A percentile compares a stretch with the other conserved stretches of the same genome.
Conservation (phyloP, 306 rosid genomes). For the Chamaecrista fasciculata region DNA sequence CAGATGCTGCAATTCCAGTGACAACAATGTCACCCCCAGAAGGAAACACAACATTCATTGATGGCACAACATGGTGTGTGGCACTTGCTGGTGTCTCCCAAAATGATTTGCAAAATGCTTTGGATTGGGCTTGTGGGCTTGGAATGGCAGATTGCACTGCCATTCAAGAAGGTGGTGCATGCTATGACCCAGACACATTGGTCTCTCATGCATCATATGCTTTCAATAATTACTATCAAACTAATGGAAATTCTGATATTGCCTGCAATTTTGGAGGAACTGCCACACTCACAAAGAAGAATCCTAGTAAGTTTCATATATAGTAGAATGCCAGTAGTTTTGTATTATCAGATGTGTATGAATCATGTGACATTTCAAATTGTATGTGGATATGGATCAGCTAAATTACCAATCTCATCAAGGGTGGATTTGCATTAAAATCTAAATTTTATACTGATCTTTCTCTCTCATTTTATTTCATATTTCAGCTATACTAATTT, state of each 20-base stretch:
- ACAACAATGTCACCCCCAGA: conserved; percentile 77
- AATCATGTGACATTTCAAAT: no score
- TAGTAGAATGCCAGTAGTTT: background rate
- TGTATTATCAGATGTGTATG: no score
- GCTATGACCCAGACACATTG: conserved; percentile 74
- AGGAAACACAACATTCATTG: conserved; percentile 90
- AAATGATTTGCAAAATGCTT: conserved; percentile 78
- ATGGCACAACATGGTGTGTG: conserved; percentile 90
- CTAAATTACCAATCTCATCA: no score
- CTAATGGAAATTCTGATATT: conserved; percentile 88
- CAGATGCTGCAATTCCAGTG: conserved; percentile 49
- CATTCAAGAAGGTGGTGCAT: conserved; percentile 59
- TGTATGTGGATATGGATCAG: no score
- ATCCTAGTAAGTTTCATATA: conserved; percentile 52
- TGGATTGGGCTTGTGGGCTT: conserved; percentile 96
- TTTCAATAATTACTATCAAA: conserved; percentile 72
- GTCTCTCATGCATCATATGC: conserved; percentile 94
- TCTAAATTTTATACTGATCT: no score
- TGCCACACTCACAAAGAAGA: conserved; percentile 54
- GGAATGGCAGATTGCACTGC: conserved; percentile 70
- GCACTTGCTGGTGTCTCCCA: conserved; percentile 79
- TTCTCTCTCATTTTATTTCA: no score
- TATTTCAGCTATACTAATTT: no score
- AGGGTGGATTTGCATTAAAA: no score
- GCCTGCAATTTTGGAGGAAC: conserved; percentile 98